These are phyloP conservation scores for Monosporascus sp. DNA, from an alignment of 2,329 filamentous ascomycete species.

Conservation along the genomic window DNA sequence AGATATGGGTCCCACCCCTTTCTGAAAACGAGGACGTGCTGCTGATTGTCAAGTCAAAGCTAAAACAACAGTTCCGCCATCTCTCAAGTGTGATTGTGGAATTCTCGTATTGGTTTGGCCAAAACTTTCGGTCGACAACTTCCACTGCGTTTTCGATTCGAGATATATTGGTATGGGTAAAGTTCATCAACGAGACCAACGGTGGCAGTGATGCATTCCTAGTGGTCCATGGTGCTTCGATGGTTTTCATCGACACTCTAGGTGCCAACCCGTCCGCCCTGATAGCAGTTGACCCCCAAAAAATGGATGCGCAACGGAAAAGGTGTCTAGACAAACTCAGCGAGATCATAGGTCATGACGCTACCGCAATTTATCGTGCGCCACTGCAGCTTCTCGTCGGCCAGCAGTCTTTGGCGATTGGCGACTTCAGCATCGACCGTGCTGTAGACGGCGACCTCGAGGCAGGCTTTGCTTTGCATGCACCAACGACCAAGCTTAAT, in stretches of 20 bases:
- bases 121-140: conserved; percentile 68
- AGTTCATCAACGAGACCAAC: conserved; percentile 73
- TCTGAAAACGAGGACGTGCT: conserved; percentile 80
- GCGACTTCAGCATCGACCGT: conserved; percentile 65
- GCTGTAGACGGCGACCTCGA: conserved; percentile 43
- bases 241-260: conserved; percentile 92
- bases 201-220: conserved; percentile 38
- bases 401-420: conserved; percentile 56
- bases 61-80: conserved; percentile 48
- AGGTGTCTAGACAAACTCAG: conserved; percentile 69
- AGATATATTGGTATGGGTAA: conserved; percentile 88
- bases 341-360: conserved; percentile 57
- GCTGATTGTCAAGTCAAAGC: conserved; percentile 77
- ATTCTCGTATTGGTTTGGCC: conserved; percentile 91
- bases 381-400: conserved; percentile 53
- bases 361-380: conserved; percentile 59
- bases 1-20: conserved; percentile 94
- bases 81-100: conserved; percentile 68
- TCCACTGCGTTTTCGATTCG: conserved; percentile 80
- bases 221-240: conserved; percentile 78
- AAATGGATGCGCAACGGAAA: conserved; percentile 64
- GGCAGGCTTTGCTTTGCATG: conserved; percentile 70
- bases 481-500: conserved; percentile 84
- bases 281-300: conserved; percentile 64
- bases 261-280: conserved; percentile 92